Evolutionary conservation across 1,284 basidiomycete species (phyloP), one percentile per base, ranked within the genome.

Genomic region (Tetrapyrgos nigripes): DNA sequence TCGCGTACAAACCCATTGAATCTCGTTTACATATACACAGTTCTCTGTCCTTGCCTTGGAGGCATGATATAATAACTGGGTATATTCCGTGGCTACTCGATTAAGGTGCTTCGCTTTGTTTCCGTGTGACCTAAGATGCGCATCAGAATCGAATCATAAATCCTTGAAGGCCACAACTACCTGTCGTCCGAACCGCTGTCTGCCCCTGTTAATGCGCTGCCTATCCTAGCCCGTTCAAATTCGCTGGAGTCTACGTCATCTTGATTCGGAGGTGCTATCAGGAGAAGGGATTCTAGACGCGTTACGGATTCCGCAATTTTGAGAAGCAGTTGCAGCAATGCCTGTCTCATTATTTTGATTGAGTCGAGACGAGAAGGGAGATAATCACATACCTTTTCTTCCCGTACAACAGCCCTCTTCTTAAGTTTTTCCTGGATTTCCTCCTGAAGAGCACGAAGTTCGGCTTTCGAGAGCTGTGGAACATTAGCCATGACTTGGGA

Each of bases 31-130:
- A 66, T 94, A 94, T 9, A 81, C 82, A 70, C 93, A 93, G 1
- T 83, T 82, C 65, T 94, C 89, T 11, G 78, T 77, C 10, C 85
- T 81, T 17, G 95, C 93, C 71, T 97, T 96, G 17, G 87, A 84
- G 37, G 88, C 83, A 65, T 97, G 91, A 71, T 98, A 98, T 33
- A 94, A 80, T n/a, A 98, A 82, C 70, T 98, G 95, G 2, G 86
- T 93, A 70, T 96, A 97, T 73, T 97, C 96, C 11, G 88, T 82
- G 11, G 95, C 94, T 14, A 96, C 91, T 50, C 96, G 86, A 14
- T 86, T 84, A 3, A 98, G 82, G 67, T 94, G 89, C 72, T 97
- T 97, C 3, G 91, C 89, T 28, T 84, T 84, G 63, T 86, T 90
- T 3, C 82, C 84, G 54, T 83, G 82, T 29, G 80, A 73, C 65